Conservation (phyloP, 208 protist species). For the Crithidia acanthocephali region DNA sequence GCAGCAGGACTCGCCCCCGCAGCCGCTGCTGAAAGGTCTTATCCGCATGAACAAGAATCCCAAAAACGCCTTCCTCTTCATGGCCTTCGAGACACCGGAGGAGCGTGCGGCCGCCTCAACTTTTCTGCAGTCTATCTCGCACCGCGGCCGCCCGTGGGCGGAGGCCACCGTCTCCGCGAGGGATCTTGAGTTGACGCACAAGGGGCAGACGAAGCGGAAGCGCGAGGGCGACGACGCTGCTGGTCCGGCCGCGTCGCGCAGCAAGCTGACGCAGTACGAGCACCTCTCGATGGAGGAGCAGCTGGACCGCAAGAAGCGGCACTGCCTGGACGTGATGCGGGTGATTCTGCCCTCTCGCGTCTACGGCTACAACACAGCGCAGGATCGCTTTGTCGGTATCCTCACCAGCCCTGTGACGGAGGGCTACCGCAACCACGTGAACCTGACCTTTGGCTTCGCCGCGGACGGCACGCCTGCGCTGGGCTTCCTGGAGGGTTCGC, state of each 20-base stretch:
- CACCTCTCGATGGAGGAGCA: slow-evolving; percentile 76
- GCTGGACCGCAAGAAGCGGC: slow-evolving; percentile 67
- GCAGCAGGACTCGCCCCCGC: slow-evolving; percentile 24
- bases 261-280: slow-evolving; percentile 79
- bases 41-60: slow-evolving; percentile 91
- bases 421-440: slow-evolving; percentile 94
- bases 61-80: slow-evolving; percentile 65
- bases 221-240: slow-evolving; percentile 35
- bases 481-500: slow-evolving; percentile 72
- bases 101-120: slow-evolving; percentile 47
- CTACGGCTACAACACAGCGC: slow-evolving; percentile 41
- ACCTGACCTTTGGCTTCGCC: slow-evolving; percentile 86
- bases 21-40: slow-evolving; percentile 74
- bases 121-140: slow-evolving; percentile 50
- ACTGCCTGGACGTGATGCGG: slow-evolving; percentile 72
- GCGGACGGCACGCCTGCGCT: slow-evolving; percentile 53
- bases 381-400: slow-evolving; percentile 65
- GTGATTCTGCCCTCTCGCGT: slow-evolving; percentile 37
- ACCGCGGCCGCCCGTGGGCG: slow-evolving; percentile 64
- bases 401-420: slow-evolving; percentile 64
- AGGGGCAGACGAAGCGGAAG: slow-evolving; percentile 63
- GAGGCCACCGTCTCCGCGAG: slow-evolving; percentile 55
- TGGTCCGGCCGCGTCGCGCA: slow-evolving; percentile 18
- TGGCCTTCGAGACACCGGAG: slow-evolving; percentile 78
- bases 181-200: slow-evolving; percentile 81